Conservation (phyloP, 495 filamentous ascomycete species). For the Lineolata rhizophorae region DNA sequence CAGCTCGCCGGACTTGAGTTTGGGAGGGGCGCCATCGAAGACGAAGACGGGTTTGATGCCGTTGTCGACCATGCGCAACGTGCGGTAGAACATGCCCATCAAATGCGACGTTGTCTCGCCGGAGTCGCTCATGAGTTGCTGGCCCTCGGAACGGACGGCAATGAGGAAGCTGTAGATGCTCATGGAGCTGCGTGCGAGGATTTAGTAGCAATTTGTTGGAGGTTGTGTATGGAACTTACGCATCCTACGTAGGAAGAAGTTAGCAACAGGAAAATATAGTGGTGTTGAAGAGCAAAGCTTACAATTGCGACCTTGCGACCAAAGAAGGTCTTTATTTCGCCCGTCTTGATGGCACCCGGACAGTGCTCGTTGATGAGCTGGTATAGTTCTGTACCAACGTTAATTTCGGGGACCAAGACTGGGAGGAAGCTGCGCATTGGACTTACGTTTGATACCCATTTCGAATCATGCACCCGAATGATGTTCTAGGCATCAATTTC, state of each 20-base stretch:
- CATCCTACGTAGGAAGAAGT: slow-evolving; percentile 36
- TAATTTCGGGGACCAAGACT: too few species aligned
- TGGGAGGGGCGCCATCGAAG: slow-evolving; percentile 90
- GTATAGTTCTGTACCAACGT: slow-evolving; percentile 35
- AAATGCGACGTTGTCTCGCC: slow-evolving; percentile 94
- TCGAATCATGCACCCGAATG: slow-evolving; percentile 44
- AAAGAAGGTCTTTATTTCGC: slow-evolving; percentile 97
- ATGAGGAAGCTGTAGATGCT: slow-evolving; percentile 97
- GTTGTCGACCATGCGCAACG: slow-evolving; percentile 91
- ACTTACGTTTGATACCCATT: slow-evolving; percentile 77
- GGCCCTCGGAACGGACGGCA: slow-evolving; percentile 85
- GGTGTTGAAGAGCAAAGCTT: slow-evolving; percentile 16
- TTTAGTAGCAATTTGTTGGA: too few species aligned
- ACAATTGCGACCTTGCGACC: slow-evolving; percentile 94
- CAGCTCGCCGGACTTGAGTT: slow-evolving; percentile 87
- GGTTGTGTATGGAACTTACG: slow-evolving; percentile 33
- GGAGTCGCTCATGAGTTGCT: slow-evolving; percentile 81
- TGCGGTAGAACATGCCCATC: slow-evolving; percentile 99
- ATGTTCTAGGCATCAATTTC: too few species aligned
- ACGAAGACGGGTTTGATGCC: slow-evolving; percentile 97
- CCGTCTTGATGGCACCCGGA: slow-evolving; percentile 78
- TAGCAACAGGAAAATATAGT: not conserved
- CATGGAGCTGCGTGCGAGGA: slow-evolving; percentile 78
- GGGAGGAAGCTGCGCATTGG: not conserved
- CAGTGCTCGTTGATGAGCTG: slow-evolving; percentile 67